These are phyloP conservation scores for Podaxis sp. DNA, from an alignment of 768 basidiomycete genomes.

Conservation along the genomic window DNA sequence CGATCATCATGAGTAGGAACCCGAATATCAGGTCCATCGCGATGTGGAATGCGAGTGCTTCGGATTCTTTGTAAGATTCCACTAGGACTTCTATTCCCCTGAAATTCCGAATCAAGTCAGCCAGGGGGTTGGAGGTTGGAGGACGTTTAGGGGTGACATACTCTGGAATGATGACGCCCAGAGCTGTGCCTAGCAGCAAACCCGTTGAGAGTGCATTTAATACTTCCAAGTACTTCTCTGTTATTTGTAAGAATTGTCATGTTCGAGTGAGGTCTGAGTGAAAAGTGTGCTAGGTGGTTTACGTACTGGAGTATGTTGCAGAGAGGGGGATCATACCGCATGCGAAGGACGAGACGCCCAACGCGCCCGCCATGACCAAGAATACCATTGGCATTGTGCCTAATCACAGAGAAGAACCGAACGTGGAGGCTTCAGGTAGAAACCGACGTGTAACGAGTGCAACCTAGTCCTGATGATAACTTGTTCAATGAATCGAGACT, in stretches of 20 bases:
- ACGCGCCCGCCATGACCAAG: conserved; percentile 54
- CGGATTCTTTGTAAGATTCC: conserved; percentile 27
- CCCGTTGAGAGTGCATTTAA: conserved; percentile 59
- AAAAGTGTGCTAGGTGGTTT: conserved; percentile 15
- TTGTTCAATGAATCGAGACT: neutral
- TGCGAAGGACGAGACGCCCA: conserved; percentile 64
- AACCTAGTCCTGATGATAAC: neutral
- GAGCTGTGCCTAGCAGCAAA: conserved; percentile 82
- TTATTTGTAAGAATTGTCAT: neutral
- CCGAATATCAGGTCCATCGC: conserved; percentile 66
- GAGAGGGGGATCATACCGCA: conserved; percentile 76
- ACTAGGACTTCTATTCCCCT: conserved; percentile 74
- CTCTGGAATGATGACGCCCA: conserved; percentile 94
- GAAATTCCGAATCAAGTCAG: conserved; percentile 6
- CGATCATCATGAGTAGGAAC: conserved; percentile 59
- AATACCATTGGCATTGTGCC: conserved; percentile 37
- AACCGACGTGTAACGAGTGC: neutral
- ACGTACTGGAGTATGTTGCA: conserved; percentile 68
- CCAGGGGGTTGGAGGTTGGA: neutral
- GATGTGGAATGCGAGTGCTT: conserved; percentile 50
- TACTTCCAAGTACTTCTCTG: conserved; percentile 30
- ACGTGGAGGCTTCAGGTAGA: neutral
- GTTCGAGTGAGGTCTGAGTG: conserved; percentile 14
- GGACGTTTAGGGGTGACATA: conserved; percentile 37
- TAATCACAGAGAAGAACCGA: neutral